Evolutionary conservation across 1,284 basidiomycete genomes (phyloP).

Genomic region (Tetrapyrgos nigripes): DNA sequence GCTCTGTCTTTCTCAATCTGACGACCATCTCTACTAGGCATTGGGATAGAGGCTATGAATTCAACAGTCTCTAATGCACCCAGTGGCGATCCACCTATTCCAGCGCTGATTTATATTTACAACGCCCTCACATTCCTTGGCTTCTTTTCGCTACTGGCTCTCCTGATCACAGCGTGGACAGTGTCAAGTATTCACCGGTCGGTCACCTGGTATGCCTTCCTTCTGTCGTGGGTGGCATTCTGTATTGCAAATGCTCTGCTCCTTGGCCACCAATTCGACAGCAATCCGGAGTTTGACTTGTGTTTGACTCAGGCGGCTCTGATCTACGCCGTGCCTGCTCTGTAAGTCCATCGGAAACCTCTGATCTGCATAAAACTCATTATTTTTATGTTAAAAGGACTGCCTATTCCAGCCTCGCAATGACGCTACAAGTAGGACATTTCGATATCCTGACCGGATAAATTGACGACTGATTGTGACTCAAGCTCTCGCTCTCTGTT

Average conservation of each 20-base stretch:
- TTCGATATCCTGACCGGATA: not conserved
- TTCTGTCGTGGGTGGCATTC: constrained; percentile 24
- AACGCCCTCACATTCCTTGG: constrained; percentile 20
- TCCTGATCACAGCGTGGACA: constrained; percentile 21
- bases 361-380: not conserved
- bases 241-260: constrained; percentile 23
- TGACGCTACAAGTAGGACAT: not conserved
- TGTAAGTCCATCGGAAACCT: constrained; percentile 15
- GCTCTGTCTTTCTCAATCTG: no score
- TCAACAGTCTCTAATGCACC: no score
- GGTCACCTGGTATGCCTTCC: constrained; percentile 25
- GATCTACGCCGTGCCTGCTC: constrained; percentile 25
- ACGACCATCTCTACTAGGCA: no score
- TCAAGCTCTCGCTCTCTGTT: not conserved
- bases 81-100: not conserved
- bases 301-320: constrained; percentile 28
- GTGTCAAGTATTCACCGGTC: constrained; percentile 21
- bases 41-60: no score
- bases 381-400: not conserved
- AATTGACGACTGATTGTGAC: not conserved
- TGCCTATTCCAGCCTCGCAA: not conserved
- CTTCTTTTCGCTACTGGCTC: constrained; percentile 14
- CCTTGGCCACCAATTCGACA: constrained; percentile 27
- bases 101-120: constrained; percentile 10
- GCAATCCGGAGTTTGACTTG: constrained; percentile 19